Conservation (phyloP, 2,329 filamentous ascomycete genomes). For the Diaporthe longicolla region DNA sequence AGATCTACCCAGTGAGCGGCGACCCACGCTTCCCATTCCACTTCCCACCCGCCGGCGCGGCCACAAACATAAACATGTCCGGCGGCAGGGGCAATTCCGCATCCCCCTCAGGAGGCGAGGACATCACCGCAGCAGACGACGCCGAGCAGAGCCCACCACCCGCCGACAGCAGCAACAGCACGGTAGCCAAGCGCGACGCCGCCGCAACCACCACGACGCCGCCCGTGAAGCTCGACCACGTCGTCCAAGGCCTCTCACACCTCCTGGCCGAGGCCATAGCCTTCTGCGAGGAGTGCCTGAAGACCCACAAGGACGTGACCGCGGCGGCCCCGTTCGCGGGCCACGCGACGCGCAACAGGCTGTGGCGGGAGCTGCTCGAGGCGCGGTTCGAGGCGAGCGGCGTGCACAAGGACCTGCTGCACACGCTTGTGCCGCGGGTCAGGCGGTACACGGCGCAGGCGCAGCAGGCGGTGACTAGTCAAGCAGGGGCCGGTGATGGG, state of each 20-base stretch:
- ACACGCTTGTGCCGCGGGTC: background rate
- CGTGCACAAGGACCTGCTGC: slow-evolving; percentile 33
- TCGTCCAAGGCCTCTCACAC: slow-evolving; percentile 29
- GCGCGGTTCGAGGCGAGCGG: slow-evolving; percentile 24
- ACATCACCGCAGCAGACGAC: slow-evolving; percentile 11
- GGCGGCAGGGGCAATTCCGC: background rate
- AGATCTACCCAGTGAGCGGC: slow-evolving; percentile 21
- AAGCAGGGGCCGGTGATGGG: background rate
- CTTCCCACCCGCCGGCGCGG: background rate
- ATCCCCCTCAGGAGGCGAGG: background rate
- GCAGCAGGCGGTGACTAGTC: background rate
- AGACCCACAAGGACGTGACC: slow-evolving; percentile 56
- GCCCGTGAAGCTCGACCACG: slow-evolving; percentile 25
- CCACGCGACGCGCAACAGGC: slow-evolving; percentile 32
- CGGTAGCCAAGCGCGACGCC: slow-evolving; percentile 13
- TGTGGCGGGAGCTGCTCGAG: slow-evolving; percentile 40
- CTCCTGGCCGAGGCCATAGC: slow-evolving; percentile 30
- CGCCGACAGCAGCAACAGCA: background rate
- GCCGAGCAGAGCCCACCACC: background rate
- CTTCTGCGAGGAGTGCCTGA: slow-evolving; percentile 36
- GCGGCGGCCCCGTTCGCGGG: slow-evolving; percentile 49
- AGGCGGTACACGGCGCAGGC: slow-evolving; percentile 23
- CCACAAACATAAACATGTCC: slow-evolving; percentile 3
- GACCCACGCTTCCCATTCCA: slow-evolving; percentile 33
- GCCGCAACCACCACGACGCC: background rate